These are phyloP conservation scores for Globisporangium cystogenes DNA, from an alignment of 352 stramenopile species.

Conservation along the genomic window DNA sequence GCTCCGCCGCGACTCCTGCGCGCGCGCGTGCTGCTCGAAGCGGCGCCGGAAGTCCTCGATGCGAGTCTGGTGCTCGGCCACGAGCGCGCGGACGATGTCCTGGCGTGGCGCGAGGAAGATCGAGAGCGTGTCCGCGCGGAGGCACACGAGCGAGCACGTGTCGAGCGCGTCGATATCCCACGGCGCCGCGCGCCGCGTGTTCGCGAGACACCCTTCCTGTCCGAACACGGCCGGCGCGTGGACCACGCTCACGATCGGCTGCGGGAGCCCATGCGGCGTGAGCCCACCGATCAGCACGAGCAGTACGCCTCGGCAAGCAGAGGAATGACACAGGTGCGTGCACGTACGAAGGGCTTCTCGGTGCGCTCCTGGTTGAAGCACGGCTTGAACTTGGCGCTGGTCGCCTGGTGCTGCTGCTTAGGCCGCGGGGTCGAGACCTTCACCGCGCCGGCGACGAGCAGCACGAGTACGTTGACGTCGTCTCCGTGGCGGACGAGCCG, in stretches of 20 bases:
- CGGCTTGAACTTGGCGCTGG: neutral
- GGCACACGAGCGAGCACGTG: slow-evolving; percentile 48
- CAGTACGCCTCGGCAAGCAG: neutral
- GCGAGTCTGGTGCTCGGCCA: slow-evolving; percentile 34
- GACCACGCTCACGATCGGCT: slow-evolving; percentile 53
- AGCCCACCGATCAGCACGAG: neutral
- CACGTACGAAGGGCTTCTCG: slow-evolving; percentile 8
- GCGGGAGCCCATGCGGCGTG: too few species aligned
- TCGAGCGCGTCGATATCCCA: slow-evolving; percentile 63
- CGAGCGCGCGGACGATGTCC: slow-evolving; percentile 43
- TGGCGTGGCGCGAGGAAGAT: slow-evolving; percentile 46
- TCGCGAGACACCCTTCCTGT: slow-evolving; percentile 50
- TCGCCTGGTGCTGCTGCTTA: neutral
- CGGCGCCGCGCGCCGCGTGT: slow-evolving; percentile 24
- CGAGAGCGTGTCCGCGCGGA: slow-evolving; percentile 51
- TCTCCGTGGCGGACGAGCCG: slow-evolving; percentile 46
- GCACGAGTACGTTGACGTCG: slow-evolving; percentile 50
- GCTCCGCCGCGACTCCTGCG: neutral
- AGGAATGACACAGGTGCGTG: neutral
- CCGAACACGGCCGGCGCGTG: slow-evolving; percentile 63
- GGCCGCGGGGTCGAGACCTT: slow-evolving; percentile 39
- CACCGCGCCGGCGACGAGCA: slow-evolving; percentile 58
- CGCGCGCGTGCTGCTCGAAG: slow-evolving; percentile 18
- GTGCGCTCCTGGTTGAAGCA: slow-evolving; percentile 6
- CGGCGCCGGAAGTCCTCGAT: slow-evolving; percentile 40